Percentiles rank a stretch among this genome's conserved stretches.
These are phyloP conservation scores for Boletales sp. DNA, from an alignment of 768 basidiomycete genomes.

Conservation along the genomic window DNA sequence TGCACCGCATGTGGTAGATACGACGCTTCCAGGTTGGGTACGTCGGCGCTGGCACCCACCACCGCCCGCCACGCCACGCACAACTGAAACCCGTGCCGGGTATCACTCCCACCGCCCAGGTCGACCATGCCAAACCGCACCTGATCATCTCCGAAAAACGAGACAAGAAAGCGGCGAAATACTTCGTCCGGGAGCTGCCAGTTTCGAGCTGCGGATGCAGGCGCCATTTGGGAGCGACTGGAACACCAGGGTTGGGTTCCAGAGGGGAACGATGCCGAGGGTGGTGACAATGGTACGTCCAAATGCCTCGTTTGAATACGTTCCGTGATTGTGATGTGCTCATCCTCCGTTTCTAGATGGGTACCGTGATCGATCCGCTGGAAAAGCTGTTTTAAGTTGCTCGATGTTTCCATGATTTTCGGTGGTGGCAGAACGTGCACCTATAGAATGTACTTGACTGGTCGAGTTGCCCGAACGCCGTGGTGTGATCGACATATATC, in stretches of 20 bases:
- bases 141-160: conserved; percentile 95
- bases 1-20: conserved; percentile 85
- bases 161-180: conserved; percentile 91
- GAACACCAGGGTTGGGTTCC: conserved; percentile 87
- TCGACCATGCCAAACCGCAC: conserved; percentile 80
- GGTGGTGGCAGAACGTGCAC: too few species aligned
- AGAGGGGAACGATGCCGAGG: conserved; percentile 77
- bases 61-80: conserved; percentile 57
- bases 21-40: conserved; percentile 94
- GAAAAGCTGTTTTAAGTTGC: too few species aligned
- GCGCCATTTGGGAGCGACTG: conserved; percentile 86
- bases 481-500: too few species aligned
- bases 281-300: conserved; percentile 77
- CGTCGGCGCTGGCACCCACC: conserved; percentile 69
- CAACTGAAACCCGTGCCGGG: conserved; percentile 80
- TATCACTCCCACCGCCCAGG: conserved; percentile 71
- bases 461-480: too few species aligned
- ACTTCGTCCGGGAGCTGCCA: conserved; percentile 91
- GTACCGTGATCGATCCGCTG: too few species aligned
- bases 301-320: too few species aligned
- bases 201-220: conserved; percentile 81
- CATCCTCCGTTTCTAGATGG: too few species aligned
- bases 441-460: too few species aligned
- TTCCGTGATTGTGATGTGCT: neutral
- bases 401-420: too few species aligned